These are phyloP conservation scores for Sporothrix variecibatus DNA, from an alignment of 2,329 filamentous ascomycete genomes.

Conservation along the genomic window DNA sequence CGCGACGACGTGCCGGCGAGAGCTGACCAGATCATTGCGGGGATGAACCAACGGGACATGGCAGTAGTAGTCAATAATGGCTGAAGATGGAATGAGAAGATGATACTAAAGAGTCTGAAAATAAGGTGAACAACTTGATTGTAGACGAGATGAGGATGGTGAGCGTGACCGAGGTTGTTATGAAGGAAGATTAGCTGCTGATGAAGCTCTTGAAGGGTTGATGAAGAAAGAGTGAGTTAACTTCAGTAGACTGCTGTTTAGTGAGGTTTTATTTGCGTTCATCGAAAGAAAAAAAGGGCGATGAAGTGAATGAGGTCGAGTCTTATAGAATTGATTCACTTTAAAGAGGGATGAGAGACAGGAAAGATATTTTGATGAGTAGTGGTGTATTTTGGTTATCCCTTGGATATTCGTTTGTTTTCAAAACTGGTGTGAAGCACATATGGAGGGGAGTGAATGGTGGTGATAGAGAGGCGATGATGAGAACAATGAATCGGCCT, in stretches of 20 bases:
- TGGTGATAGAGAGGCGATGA: not conserved
- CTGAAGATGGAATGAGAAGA: not conserved
- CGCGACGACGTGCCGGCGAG: not conserved
- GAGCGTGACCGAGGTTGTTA: not conserved
- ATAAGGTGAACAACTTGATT: constrained; percentile 1
- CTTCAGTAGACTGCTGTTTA: not conserved
- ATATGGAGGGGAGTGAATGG: not conserved
- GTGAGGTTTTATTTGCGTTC: not conserved
- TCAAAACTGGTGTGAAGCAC: not conserved
- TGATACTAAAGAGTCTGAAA: not conserved
- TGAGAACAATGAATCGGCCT: not conserved
- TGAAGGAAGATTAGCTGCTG: not conserved
- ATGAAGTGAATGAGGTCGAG: not conserved
- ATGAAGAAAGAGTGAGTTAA: not conserved
- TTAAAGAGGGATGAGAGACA: not conserved
- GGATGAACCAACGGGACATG: constrained; percentile 10
- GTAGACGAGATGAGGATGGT: not conserved
- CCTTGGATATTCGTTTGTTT: not conserved
- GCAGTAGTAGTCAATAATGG: not conserved
- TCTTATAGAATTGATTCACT: not conserved
- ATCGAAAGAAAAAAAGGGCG: not conserved
- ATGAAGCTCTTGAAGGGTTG: not conserved
- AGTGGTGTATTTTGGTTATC: not conserved
- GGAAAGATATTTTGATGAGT: not conserved
- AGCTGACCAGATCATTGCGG: not conserved